phyloP scores from a whole-genome alignment of 441 rosid species.

The Hypseocharis bilobata region DNA sequence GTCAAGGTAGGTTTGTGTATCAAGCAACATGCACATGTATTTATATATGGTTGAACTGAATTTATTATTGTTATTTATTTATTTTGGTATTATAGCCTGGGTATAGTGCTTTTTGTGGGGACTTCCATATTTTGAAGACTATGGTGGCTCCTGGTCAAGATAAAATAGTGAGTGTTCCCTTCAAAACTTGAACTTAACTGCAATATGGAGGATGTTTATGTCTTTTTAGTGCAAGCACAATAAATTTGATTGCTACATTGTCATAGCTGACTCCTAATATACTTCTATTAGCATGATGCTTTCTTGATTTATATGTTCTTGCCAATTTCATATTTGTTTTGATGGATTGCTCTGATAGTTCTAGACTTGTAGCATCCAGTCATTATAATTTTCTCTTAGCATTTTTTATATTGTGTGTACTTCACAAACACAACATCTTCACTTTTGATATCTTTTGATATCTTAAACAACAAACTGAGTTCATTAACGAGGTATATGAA shows the following conservation, averaged over 20 bases:
- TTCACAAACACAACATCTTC: neutral
- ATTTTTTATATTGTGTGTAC: neutral
- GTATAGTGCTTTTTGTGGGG: neutral
- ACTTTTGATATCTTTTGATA: neutral
- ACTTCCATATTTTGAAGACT: neutral
- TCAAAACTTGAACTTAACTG: neutral
- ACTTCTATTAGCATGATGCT: neutral
- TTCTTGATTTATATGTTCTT: neutral
- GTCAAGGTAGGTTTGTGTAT: neutral
- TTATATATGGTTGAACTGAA: neutral
- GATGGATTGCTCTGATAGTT: neutral
- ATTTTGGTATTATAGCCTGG: neutral
- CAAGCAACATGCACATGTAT: neutral
- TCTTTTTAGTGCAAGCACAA: neutral
- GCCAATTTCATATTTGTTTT: neutral
- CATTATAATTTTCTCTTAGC: neutral
- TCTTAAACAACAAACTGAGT: neutral
- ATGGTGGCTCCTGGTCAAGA: neutral
- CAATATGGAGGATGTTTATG: neutral
- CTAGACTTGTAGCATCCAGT: neutral
- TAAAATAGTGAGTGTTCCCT: constrained; percentile 2
- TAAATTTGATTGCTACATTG: neutral
- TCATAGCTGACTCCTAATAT: no score
- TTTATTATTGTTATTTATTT: neutral
- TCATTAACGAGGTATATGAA: neutral